These are phyloP conservation scores for Chenopodium quinoa DNA, from an alignment of 148 eudicot species.

Conservation along the genomic window DNA sequence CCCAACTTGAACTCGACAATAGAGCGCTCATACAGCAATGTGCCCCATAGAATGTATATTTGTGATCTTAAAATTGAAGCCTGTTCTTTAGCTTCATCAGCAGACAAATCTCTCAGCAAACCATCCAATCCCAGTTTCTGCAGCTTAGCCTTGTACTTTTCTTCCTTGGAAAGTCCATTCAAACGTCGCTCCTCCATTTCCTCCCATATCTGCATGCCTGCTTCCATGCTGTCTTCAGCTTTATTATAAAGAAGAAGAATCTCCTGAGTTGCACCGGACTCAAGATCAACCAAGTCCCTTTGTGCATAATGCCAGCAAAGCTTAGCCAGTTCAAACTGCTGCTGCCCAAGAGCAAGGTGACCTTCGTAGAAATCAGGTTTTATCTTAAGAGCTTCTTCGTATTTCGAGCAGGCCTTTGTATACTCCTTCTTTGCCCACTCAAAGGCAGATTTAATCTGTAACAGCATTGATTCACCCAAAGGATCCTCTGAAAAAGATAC, in stretches of 20 bases:
- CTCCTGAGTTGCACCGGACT: constrained; percentile 42
- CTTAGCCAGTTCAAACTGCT: constrained; percentile 87
- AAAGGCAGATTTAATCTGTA: constrained; percentile 54
- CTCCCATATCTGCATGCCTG: constrained; percentile 97
- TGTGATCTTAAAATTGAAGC: constrained; percentile 74
- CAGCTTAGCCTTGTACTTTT: constrained; percentile 57
- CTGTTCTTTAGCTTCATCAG: constrained; percentile 73
- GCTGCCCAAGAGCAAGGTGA: constrained; percentile 83
- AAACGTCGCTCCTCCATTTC: constrained; percentile 82
- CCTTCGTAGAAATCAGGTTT: constrained; percentile 92
- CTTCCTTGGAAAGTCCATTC: constrained; percentile 76
- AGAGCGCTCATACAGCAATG: constrained; percentile 88
- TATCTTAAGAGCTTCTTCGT: constrained; percentile 68
- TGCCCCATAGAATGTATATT: constrained; percentile 88
- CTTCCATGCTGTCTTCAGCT: constrained; percentile 93
- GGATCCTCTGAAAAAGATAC: constrained; percentile 51
- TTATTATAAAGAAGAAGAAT: constrained; percentile 70
- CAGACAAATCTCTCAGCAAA: constrained; percentile 51
- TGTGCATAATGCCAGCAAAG: constrained; percentile 68
- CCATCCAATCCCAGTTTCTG: constrained; percentile 67
- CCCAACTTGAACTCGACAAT: constrained; percentile 81
- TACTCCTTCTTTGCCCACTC: constrained; percentile 88
- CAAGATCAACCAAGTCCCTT: constrained; percentile 47
- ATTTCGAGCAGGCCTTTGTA: constrained; percentile 52
- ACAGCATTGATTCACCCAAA: constrained; percentile 41